These are phyloP conservation scores for Lipomyces yamanashiensis DNA, from an alignment of 805 yeast genomes.

Conservation along the genomic window DNA sequence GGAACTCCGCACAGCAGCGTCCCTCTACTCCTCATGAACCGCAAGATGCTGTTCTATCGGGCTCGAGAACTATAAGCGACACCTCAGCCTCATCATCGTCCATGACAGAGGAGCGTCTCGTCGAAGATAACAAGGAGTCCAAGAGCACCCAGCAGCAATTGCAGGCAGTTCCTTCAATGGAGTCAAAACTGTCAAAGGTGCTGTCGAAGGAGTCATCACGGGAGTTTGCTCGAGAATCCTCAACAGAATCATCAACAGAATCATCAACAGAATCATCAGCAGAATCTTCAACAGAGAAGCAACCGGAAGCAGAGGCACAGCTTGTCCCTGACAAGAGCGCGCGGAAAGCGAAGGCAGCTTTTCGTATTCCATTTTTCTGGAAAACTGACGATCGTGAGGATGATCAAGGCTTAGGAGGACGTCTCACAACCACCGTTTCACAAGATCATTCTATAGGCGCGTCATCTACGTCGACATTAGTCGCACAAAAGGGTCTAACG, in stretches of 20 bases:
- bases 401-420: background rate
- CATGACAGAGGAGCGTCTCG: too few species aligned
- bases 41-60: too few species aligned
- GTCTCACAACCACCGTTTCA: background rate
- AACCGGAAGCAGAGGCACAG: background rate
- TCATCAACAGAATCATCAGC: too few species aligned
- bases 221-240: too few species aligned
- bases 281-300: too few species aligned
- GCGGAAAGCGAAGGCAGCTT: slow-evolving; percentile 21
- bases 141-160: too few species aligned
- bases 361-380: slow-evolving; percentile 37
- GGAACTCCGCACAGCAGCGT: background rate
- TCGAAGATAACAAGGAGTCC: too few species aligned
- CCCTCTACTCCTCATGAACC: background rate
- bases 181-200: too few species aligned
- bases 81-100: background rate
- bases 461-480: slow-evolving; percentile 4
- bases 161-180: too few species aligned
- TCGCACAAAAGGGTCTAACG: background rate
- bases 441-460: background rate
- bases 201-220: too few species aligned
- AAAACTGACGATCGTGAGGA: slow-evolving; percentile 19
- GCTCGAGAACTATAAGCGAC: background rate
- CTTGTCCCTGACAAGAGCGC: slow-evolving; percentile 1
- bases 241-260: too few species aligned